Percentiles rank a stretch among this genome's conserved stretches.
Evolutionary conservation across 495 filamentous ascomycete species (phyloP).

Genomic region (Tuber umbilicatum): DNA sequence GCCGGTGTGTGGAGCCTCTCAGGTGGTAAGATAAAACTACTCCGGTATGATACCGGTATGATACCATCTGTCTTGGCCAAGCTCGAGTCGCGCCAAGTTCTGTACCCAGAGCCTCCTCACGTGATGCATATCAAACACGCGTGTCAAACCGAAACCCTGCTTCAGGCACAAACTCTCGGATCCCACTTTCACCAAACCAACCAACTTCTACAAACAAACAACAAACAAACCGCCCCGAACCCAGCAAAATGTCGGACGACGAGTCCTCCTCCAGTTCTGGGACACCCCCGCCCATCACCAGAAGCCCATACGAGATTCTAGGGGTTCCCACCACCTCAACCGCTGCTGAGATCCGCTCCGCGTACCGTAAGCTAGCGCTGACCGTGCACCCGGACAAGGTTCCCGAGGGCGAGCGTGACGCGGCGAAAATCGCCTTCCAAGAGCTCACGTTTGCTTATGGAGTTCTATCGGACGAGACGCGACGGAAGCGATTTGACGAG

Average conservation of each 20-base stretch:
- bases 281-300: constrained; percentile 52
- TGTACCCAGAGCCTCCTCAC: background rate
- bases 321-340: constrained; percentile 57
- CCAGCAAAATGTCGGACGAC: constrained; percentile 23
- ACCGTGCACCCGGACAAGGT: constrained; percentile 94
- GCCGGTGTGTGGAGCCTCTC: too few species aligned
- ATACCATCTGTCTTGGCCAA: background rate
- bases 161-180: background rate
- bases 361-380: constrained; percentile 80
- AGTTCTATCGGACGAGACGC: constrained; percentile 70
- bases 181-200: background rate
- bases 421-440: constrained; percentile 76
- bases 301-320: constrained; percentile 83
- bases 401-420: constrained; percentile 59
- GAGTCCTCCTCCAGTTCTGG: constrained; percentile 47
- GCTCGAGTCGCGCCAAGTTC: background rate
- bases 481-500: constrained; percentile 76
- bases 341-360: constrained; percentile 69
- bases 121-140: background rate
- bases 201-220: constrained; percentile 7
- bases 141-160: background rate
- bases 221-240: background rate
- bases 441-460: constrained; percentile 88
- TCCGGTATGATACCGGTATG: too few species aligned
- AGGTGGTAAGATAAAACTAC: too few species aligned